phyloP scores from a whole-genome alignment of 495 filamentous ascomycete species.

The Penicillium crystallinum region DNA sequence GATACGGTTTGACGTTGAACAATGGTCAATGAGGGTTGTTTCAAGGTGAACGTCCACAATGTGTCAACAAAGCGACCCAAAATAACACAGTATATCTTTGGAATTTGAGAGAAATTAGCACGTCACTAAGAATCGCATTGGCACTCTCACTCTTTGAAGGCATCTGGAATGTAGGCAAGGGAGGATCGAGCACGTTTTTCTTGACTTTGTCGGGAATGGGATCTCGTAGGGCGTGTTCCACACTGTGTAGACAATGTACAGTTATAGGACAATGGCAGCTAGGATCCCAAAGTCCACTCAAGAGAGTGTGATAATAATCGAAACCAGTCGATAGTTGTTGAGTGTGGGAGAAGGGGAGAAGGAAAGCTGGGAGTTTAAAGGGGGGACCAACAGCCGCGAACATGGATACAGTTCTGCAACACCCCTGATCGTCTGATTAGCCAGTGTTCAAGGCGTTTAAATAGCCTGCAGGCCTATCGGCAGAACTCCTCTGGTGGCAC shows the following conservation, averaged over 20 bases:
- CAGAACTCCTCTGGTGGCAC: slow-evolving; percentile 1
- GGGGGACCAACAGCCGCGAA: background rate
- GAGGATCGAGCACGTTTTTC: background rate
- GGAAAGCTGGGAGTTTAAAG: background rate
- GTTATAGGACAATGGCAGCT: background rate
- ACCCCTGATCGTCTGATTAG: slow-evolving; percentile 8
- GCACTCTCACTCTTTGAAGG: background rate
- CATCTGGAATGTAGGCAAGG: slow-evolving; percentile 3
- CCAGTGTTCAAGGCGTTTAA: slow-evolving; percentile 5
- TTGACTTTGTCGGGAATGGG: background rate
- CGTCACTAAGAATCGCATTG: slow-evolving; percentile 4
- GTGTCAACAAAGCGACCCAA: slow-evolving; percentile 3
- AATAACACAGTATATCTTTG: background rate
- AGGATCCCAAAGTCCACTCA: background rate
- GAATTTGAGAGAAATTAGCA: slow-evolving; percentile 4
- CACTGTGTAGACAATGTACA: background rate
- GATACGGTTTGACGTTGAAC: background rate
- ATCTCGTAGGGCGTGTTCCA: background rate
- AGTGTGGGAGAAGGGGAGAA: background rate
- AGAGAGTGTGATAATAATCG: background rate
- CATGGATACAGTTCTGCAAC: background rate
- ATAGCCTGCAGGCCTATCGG: slow-evolving; percentile 12
- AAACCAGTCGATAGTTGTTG: background rate
- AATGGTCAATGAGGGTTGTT: slow-evolving; percentile 1
- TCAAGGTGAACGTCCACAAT: background rate